These are phyloP conservation scores for Annona cherimola DNA, from an alignment of 164 flowering plant species.

Conservation along the genomic window DNA sequence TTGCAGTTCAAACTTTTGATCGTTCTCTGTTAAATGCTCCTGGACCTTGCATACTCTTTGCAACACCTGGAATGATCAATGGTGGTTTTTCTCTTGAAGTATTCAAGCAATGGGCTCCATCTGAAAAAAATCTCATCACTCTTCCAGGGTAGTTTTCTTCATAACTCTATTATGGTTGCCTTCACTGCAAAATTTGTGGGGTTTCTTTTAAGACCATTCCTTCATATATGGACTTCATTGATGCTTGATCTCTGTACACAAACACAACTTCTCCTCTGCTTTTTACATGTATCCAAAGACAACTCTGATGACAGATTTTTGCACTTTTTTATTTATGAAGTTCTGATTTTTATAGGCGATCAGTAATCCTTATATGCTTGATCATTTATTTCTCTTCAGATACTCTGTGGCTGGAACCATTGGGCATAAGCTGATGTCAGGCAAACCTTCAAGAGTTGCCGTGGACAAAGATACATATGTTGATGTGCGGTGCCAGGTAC, in stretches of 20 bases:
- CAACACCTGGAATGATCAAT: conserved; percentile 92
- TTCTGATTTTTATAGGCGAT: not conserved
- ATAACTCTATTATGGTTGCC: too few species aligned
- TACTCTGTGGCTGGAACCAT: conserved; percentile 86
- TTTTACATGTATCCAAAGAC: too few species aligned
- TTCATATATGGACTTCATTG: not conserved
- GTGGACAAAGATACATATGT: conserved; percentile 63
- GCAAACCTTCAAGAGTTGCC: conserved; percentile 61
- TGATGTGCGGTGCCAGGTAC: conserved; percentile 88
- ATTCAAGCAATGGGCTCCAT: conserved; percentile 95
- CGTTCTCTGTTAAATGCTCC: conserved; percentile 75
- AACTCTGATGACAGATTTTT: not conserved
- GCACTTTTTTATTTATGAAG: not conserved
- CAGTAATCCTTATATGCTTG: not conserved
- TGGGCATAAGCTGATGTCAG: conserved; percentile 81
- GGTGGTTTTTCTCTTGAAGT: conserved; percentile 96
- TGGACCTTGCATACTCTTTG: conserved; percentile 97
- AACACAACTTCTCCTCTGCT: too few species aligned
- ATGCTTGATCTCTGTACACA: not conserved
- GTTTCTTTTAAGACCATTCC: not conserved
- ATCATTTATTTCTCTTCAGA: conserved; percentile 26
- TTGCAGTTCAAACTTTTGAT: conserved; percentile 73
- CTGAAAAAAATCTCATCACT: conserved; percentile 70
- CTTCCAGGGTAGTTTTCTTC: conserved; percentile 64
- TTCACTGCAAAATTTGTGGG: not conserved